Base-by-base conservation (phyloP, 2,329 filamentous ascomycete genomes). In the Calonectria montana region DNA sequence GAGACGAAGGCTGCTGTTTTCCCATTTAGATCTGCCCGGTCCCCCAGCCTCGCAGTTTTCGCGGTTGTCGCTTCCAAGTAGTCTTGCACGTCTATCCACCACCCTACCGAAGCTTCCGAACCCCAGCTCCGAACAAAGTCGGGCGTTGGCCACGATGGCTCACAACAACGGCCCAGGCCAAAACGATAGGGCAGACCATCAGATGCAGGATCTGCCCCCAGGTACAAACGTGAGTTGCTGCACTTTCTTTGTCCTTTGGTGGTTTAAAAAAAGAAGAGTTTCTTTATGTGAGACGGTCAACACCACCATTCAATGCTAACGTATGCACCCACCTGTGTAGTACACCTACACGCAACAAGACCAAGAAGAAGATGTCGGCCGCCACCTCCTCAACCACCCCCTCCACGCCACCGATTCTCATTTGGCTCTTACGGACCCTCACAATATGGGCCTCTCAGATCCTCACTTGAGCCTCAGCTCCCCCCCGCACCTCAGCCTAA, bases 171-270 rank as follows among this genome's bases (percentile, higher is more conserved):
- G 65, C 65, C 65, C 29, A 31, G 41, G 65, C 16, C 65, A 37
- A 29, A 65, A 50, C 18, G 25, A 45, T 18, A 15, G 47, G 48
- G 63, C 47, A 41, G 47, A 62, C 25, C 57, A 74, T 31, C 70
- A 72, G 55, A 75, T 77, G 75, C 76, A 77, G 68, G 73, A 77
- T 62, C 64, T 77, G 27, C 76, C 76, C 12, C 74, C 76, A 39
- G 71, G 71, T n/a, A 71, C 77, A 23, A 73, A 76, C 43, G 76
- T 77, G 67, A 73, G 76, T 76, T 72, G 39, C 4, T 23, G 43
- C 43, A 47, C 10, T 21, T 53, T 6, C 21, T 41, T 41, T n/a
- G 27, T 39, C 18, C 7, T 35, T 29, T 47, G 23, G 23, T 21
- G 37, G 25, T 23, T 65, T 55, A 25, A 41, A 50, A 39, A 55